Evolutionary conservation across 2,329 filamentous ascomycete species (phyloP).

Genomic region (Xylaria arbuscula): DNA sequence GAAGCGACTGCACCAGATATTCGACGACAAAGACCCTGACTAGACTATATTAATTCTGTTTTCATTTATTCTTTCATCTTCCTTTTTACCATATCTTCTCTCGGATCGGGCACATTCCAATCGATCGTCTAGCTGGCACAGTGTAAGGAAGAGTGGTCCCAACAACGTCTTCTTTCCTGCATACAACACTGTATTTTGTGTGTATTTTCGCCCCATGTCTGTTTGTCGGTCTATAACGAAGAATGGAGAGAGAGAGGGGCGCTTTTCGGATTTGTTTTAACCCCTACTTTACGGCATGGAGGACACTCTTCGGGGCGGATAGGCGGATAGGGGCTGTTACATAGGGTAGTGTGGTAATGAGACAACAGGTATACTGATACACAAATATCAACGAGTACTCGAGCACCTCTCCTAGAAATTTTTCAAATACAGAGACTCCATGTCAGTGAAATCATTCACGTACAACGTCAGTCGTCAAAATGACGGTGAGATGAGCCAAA

Average conservation of each 20-base stretch:
- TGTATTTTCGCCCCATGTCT: conserved; percentile 10
- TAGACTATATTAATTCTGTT: conserved; percentile 32
- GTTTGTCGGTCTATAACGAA: conserved; percentile 11
- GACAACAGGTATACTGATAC: conserved; percentile 14
- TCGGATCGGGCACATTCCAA: neutral
- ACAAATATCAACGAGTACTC: conserved; percentile 1
- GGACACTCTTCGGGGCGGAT: neutral
- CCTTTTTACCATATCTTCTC: conserved; percentile 15
- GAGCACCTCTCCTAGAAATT: neutral
- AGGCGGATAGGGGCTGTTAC: conserved; percentile 10
- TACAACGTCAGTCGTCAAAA: neutral
- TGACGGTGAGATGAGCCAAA: neutral
- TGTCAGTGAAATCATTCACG: neutral
- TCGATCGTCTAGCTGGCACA: conserved; percentile 3
- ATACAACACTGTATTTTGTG: conserved; percentile 26
- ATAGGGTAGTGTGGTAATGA: conserved; percentile 28
- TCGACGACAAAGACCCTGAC: conserved; percentile 5
- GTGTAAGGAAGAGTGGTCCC: conserved; percentile 2
- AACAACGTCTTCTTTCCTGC: conserved; percentile 6
- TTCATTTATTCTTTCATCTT: neutral
- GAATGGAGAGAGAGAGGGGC: neutral
- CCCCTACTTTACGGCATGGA: conserved; percentile 3
- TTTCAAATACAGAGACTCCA: neutral
- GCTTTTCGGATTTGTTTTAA: conserved; percentile 24
- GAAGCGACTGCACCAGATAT: conserved; percentile 15